Evolutionary conservation across 208 protist genomes (phyloP).

Genomic region (Trypanosoma caninum): DNA sequence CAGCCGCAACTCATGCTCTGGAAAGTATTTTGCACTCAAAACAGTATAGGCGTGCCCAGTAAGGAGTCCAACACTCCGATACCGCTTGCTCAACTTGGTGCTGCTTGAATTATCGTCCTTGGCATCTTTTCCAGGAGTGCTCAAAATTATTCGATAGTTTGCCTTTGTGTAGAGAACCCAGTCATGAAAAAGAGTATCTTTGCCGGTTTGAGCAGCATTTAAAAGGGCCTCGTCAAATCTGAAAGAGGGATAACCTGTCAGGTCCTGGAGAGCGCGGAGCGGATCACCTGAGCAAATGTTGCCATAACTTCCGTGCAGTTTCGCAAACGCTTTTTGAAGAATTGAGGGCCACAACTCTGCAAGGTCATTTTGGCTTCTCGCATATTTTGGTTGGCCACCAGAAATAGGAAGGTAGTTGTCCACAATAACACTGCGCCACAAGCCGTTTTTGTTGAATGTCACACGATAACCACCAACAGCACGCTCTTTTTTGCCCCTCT

Average conservation of each 20-base stretch:
- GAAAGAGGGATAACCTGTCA: conserved; percentile 63
- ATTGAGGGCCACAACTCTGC: conserved; percentile 83
- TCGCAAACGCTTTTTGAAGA: conserved; percentile 88
- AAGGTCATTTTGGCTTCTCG: conserved; percentile 44
- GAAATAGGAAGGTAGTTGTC: conserved; percentile 77
- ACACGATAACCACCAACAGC: conserved; percentile 75
- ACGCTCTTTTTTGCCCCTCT: conserved; percentile 50
- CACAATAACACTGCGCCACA: conserved; percentile 79
- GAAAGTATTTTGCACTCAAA: conserved; percentile 57
- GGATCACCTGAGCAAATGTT: conserved; percentile 74
- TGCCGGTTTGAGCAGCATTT: conserved; percentile 19
- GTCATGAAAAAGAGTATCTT: conserved; percentile 48
- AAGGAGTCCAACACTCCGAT: conserved; percentile 54
- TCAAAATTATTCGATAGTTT: conserved; percentile 70
- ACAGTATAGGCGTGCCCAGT: conserved; percentile 69
- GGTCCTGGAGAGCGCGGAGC: conserved; percentile 79
- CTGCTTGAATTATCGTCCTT: conserved; percentile 28
- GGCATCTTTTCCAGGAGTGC: conserved; percentile 56
- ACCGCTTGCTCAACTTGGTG: conserved; percentile 23
- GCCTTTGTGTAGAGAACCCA: conserved; percentile 28
- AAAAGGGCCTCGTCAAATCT: conserved; percentile 59
- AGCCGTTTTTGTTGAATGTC: conserved; percentile 77
- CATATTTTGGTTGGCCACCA: conserved; percentile 49
- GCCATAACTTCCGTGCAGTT: conserved; percentile 83
- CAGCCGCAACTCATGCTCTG: conserved; percentile 41